These are phyloP conservation scores for Chrysoporthe deuterocubensis DNA, from an alignment of 2,329 filamentous ascomycete species.

Conservation along the genomic window DNA sequence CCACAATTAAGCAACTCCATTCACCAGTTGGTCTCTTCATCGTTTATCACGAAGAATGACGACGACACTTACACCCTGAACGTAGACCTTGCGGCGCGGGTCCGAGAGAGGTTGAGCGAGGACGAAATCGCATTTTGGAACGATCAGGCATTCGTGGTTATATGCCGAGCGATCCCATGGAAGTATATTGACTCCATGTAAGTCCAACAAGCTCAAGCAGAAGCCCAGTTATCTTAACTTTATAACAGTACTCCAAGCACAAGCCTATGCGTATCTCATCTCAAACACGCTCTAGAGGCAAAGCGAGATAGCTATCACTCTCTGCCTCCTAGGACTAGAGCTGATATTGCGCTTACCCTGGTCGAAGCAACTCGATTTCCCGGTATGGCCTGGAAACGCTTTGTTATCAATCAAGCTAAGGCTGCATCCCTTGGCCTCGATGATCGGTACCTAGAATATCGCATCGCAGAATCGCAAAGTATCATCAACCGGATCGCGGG, in stretches of 20 bases:
- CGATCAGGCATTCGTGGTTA: neutral
- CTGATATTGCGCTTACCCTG: neutral
- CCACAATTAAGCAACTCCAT: neutral
- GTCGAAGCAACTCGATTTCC: neutral
- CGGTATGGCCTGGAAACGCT: neutral
- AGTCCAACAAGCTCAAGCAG: neutral
- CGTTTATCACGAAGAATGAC: neutral
- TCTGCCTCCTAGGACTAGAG: neutral
- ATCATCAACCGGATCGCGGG: neutral
- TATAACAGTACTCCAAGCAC: neutral
- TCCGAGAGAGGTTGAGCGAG: neutral
- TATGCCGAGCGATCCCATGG: neutral
- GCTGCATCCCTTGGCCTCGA: neutral
- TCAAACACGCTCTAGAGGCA: neutral
- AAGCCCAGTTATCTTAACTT: neutral
- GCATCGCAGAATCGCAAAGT: neutral
- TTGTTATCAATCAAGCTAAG: neutral
- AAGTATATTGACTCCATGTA: neutral
- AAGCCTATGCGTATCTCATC: neutral
- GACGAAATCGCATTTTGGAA: neutral
- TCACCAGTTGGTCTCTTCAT: neutral
- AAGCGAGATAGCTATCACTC: neutral
- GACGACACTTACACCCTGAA: neutral
- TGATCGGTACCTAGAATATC: neutral
- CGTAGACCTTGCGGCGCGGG: neutral